Conservation (phyloP, 805 yeast genomes). For the Hermanozyma aechmeae region DNA sequence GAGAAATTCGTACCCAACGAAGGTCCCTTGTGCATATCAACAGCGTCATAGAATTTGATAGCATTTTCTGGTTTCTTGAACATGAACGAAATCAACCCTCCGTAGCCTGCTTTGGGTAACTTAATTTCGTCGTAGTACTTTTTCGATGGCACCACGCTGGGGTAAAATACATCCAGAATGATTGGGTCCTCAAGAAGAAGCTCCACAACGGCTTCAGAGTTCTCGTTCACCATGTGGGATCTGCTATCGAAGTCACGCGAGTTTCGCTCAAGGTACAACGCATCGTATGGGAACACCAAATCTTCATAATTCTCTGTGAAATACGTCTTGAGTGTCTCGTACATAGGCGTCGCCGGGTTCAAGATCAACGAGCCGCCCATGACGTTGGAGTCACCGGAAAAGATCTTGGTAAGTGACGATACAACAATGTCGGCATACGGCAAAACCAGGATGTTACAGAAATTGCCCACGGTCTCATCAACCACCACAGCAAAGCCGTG, state of each 20-base stretch:
- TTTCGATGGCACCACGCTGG: slow-evolving; percentile 46
- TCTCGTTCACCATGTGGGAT: slow-evolving; percentile 46
- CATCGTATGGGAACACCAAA: slow-evolving; percentile 87
- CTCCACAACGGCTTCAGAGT: slow-evolving; percentile 45
- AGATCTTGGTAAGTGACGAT: slow-evolving; percentile 82
- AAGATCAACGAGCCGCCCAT: slow-evolving; percentile 87
- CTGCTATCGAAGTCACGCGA: slow-evolving; percentile 79
- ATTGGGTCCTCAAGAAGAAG: slow-evolving; percentile 42
- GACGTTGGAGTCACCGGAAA: slow-evolving; percentile 90
- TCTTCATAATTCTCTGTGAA: slow-evolving; percentile 55
- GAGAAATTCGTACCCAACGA: slow-evolving; percentile 87
- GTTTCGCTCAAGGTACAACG: slow-evolving; percentile 83
- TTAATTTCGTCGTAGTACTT: slow-evolving; percentile 63
- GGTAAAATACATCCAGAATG: slow-evolving; percentile 64
- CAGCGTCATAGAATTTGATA: slow-evolving; percentile 60
- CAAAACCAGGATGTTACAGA: slow-evolving; percentile 71
- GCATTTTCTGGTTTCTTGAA: slow-evolving; percentile 61
- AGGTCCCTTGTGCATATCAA: slow-evolving; percentile 75
- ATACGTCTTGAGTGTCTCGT: slow-evolving; percentile 38
- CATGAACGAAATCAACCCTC: slow-evolving; percentile 72
- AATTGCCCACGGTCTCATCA: slow-evolving; percentile 93
- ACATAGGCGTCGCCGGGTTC: slow-evolving; percentile 54
- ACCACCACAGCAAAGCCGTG: slow-evolving; percentile 73
- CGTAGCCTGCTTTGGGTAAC: slow-evolving; percentile 74
- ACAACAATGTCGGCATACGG: slow-evolving; percentile 83